phyloP scores from a whole-genome alignment of 192 early-diverging fungal species.

The Coemansia sp. region DNA sequence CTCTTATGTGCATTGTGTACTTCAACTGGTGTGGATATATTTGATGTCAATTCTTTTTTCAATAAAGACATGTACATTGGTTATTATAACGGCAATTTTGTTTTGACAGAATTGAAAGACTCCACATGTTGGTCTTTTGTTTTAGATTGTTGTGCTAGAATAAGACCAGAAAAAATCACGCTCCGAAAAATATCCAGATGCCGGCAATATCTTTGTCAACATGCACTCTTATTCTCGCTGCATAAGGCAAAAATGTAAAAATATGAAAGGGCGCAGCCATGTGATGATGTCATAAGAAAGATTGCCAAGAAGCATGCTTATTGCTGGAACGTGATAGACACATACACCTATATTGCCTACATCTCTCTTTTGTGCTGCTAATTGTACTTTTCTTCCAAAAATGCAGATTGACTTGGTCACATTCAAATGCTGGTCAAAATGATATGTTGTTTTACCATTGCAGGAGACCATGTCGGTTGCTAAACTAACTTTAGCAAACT shows the following conservation, averaged over 20 bases:
- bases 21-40: no score
- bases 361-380: neutral
- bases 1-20: neutral
- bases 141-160: neutral
- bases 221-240: neutral
- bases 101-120: neutral
- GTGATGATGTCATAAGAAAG: neutral
- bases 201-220: neutral
- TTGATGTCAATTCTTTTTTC: neutral
- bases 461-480: neutral
- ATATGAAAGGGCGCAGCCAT: neutral
- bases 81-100: neutral
- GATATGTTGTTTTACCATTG: neutral
- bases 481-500: neutral
- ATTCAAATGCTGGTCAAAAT: neutral
- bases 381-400: neutral
- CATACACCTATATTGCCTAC: neutral
- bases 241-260: conserved; percentile 1
- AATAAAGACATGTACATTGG: neutral
- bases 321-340: neutral
- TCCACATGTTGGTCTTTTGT: neutral
- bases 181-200: neutral
- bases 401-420: neutral
- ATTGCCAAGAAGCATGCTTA: neutral
- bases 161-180: neutral